A percentile compares a stretch with the other conserved stretches of the same genome.
These are phyloP conservation scores for Zygosaccharomyces lentus DNA, from an alignment of 805 yeast genomes.

Conservation along the genomic window DNA sequence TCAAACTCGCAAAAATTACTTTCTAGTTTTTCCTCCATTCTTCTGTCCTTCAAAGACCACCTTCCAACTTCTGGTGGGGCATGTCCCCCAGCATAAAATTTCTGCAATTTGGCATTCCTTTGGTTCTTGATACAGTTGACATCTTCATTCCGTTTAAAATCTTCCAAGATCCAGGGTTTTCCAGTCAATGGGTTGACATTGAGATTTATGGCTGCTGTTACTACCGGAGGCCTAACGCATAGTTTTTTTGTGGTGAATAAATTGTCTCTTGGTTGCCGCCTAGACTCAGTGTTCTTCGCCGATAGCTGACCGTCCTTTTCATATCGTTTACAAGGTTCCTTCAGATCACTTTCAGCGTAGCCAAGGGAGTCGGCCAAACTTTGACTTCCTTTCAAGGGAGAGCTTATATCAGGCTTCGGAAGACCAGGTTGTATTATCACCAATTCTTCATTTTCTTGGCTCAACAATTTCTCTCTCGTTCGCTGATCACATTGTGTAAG, in stretches of 20 bases:
- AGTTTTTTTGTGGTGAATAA: slow-evolving; percentile 1
- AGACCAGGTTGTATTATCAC: not conserved
- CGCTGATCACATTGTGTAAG: slow-evolving; percentile 23
- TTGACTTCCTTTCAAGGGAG: slow-evolving; percentile 14
- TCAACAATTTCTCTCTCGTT: slow-evolving; percentile 7
- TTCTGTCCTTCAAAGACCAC: not conserved
- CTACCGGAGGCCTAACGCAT: slow-evolving; percentile 2
- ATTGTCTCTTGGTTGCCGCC: not conserved
- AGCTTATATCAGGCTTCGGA: slow-evolving; percentile 12
- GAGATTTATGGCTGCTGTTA: slow-evolving; percentile 10
- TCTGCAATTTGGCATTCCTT: slow-evolving; percentile 14
- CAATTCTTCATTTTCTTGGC: slow-evolving; percentile 1
- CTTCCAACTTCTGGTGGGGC: slow-evolving; percentile 11
- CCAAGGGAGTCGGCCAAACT: slow-evolving; percentile 8
- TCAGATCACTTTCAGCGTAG: not conserved
- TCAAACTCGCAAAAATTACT: slow-evolving; percentile 26
- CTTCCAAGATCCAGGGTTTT: slow-evolving; percentile 35
- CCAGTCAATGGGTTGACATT: slow-evolving; percentile 27
- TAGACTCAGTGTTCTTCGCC: not conserved
- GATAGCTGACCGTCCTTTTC: not conserved
- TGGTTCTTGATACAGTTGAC: slow-evolving; percentile 9
- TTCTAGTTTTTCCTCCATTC: slow-evolving; percentile 13
- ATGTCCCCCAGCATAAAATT: slow-evolving; percentile 22
- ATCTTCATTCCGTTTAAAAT: slow-evolving; percentile 29
- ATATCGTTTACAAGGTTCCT: not conserved